Evolutionary conservation across 2,329 filamentous ascomycete genomes (phyloP).

Genomic region (Paecilomyces sp.): DNA sequence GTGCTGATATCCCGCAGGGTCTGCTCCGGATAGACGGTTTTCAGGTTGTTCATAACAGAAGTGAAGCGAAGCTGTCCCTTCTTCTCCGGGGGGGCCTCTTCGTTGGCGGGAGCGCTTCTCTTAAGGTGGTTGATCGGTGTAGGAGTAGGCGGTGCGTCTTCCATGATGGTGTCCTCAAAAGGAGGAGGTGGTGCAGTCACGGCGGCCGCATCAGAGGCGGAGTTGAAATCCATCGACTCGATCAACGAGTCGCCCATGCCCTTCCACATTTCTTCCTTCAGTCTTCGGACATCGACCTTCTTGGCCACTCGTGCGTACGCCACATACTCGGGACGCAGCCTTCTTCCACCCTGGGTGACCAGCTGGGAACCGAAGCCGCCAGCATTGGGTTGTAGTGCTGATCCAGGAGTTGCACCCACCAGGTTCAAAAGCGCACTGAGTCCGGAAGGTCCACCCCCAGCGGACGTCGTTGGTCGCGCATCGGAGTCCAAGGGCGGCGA

Average conservation of each 20-base stretch:
- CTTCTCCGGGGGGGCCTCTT: constrained; percentile 35
- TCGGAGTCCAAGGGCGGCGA: constrained; percentile 30
- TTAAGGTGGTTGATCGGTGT: constrained; percentile 23
- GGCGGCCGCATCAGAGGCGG: constrained; percentile 18
- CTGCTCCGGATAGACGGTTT: constrained; percentile 76
- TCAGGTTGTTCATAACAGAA: constrained; percentile 80
- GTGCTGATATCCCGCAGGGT: constrained; percentile 93
- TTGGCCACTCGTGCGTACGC: constrained; percentile 60
- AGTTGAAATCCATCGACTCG: constrained; percentile 25
- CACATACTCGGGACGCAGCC: constrained; percentile 57
- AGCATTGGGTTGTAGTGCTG: constrained; percentile 32
- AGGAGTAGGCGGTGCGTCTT: constrained; percentile 15
- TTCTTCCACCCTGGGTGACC: constrained; percentile 52
- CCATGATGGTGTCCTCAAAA: constrained; percentile 4
- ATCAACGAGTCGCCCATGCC: constrained; percentile 48
- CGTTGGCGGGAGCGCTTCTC: constrained; percentile 22
- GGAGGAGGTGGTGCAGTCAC: constrained; percentile 11
- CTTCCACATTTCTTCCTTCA: constrained; percentile 61
- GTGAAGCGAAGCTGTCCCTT: constrained; percentile 70
- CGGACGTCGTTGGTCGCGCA: constrained; percentile 22
- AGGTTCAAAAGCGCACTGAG: constrained; percentile 32
- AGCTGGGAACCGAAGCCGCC: constrained; percentile 57
- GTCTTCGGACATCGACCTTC: constrained; percentile 57
- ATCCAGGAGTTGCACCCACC: constrained; percentile 34
- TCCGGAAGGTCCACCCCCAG: constrained; percentile 28